Evolutionary conservation across 2,329 filamentous ascomycete genomes (phyloP), one percentile per base, ranked within the genome.

Genomic region (Talaromyces sp.): DNA sequence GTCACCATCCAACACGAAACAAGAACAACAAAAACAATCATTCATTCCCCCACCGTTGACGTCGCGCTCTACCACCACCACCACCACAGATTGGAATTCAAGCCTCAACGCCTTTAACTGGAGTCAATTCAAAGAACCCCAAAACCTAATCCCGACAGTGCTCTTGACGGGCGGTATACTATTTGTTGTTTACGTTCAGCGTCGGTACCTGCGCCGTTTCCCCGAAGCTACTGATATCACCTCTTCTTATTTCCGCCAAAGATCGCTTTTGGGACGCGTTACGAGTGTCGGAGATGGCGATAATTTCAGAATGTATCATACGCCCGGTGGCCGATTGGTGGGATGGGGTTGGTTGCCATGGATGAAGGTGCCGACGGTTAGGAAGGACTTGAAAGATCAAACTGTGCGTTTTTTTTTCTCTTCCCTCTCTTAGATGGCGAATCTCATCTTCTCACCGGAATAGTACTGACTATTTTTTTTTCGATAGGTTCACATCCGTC

Each of bases 211-310:
- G 51, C 88, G 91, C 36, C 89, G 94, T 54, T 90, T 97, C 58
- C 91, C 91, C 3, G 87, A 85, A 57, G 84, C 89, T 36, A 80
- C 83, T 22, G 82, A 91, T 69, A 88, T 99, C 64, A 84, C 85
- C 50, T 88, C 90, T 2, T 78, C 80, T 10, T 88, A 87, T 69
- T 93, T 93, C 70, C 84, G 89, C 46, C 85, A 80, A 61, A 82
- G 89, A 65, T 92, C 84, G 64, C 70, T 99, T 41, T 88, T 93
- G 65, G 94, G 94, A 13, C 83, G 83, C 61, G 94, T 97, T 41
- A 97, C 93, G 11, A 91, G 89, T 65, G 94, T 99, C 22, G 94
- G 95, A 41, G 94, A 99, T 80, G 95, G 91, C 3, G 94, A 99
- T 74, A 93, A 93, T 70, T 97, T 99, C 72, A 88, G 94, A 65